Evolutionary conservation across 176 grass and related monocot species (phyloP), one percentile per base, ranked within the genome.

Genomic region (Carex kokanica): DNA sequence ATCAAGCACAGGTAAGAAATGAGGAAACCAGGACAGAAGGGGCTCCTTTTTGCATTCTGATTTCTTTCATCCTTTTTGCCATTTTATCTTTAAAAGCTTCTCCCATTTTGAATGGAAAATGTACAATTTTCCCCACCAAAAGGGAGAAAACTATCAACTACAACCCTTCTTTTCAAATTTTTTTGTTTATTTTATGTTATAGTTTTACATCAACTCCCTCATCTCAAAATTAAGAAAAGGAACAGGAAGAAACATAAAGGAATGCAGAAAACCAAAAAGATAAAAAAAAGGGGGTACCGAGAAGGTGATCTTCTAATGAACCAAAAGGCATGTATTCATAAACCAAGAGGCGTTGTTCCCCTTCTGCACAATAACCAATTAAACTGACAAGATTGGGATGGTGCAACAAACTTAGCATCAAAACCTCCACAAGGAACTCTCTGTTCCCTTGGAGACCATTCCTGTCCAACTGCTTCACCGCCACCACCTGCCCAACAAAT

Each of bases 301-400:
- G 59, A 51, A 82, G 80, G 62, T 82, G 80, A 51, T 82, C 80
- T 66, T 82, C 80, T 51, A 82, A 82, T 49, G 80, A 82, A 61
- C 80, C 80, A 29, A 82, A 82, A 64, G 80, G 2, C 80, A 82
- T 66, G 61, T 82, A 82, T 64, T 82, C 80, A 51, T 82, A 82
- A 51, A 82, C 80, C 34, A 82, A 64, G 60, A 82, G 80, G 12
- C 80, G 80, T 3, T 82, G 80, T 6, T 82, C 80, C 24, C 80
- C 80, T 65, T 82, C 80, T 23, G 80, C 80, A 31, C 80, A 82
- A 64, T 82, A 82, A 49, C 80, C 80, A 5, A 82, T 82, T 38
- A 82, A 64, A 82, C 51, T 82, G n/a, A 82, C 80, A 34, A 82
- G 59, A 82, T 82, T 82, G 14, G 80, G 20, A 64, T 82, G 80